phyloP scores from a whole-genome alignment of 768 basidiomycete species.

The Scleroderma citrinum region DNA sequence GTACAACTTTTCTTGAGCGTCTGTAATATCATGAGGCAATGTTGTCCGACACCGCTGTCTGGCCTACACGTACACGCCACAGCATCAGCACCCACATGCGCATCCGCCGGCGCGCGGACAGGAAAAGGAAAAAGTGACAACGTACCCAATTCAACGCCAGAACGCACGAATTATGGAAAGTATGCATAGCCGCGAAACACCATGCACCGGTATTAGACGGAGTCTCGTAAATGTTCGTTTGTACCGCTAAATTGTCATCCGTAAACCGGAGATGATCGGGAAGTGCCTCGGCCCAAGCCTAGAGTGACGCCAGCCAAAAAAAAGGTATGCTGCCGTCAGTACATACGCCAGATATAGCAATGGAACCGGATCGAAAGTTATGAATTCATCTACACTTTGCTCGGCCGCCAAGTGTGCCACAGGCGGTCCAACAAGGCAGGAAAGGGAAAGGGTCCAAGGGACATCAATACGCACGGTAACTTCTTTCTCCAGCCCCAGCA shows the following conservation, averaged over 20 bases:
- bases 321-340: slow-evolving; percentile 7
- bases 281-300: slow-evolving; percentile 66
- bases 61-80: slow-evolving; percentile 13
- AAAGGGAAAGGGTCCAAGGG: slow-evolving; percentile 1
- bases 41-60: slow-evolving; percentile 28
- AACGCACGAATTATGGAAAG: slow-evolving; percentile 61
- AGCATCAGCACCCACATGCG: background rate
- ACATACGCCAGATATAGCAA: too few species aligned
- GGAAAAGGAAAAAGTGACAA: slow-evolving; percentile 8
- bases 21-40: slow-evolving; percentile 18
- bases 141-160: slow-evolving; percentile 61
- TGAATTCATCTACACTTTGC: slow-evolving; percentile 1
- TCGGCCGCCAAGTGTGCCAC: background rate
- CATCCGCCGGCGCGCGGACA: background rate
- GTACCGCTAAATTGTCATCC: slow-evolving; percentile 60
- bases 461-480: slow-evolving; percentile 26
- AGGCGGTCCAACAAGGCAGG: background rate
- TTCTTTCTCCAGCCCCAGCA: slow-evolving; percentile 41
- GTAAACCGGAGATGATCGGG: slow-evolving; percentile 68
- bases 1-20: slow-evolving; percentile 36
- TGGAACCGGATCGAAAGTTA: too few species aligned
- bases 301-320: background rate
- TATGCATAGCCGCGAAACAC: slow-evolving; percentile 76
- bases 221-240: slow-evolving; percentile 75
- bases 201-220: slow-evolving; percentile 74